Evolutionary conservation across 257 asterid genomes (phyloP), one percentile per base, ranked within the genome.

Genomic region (Cinchona pubescens): DNA sequence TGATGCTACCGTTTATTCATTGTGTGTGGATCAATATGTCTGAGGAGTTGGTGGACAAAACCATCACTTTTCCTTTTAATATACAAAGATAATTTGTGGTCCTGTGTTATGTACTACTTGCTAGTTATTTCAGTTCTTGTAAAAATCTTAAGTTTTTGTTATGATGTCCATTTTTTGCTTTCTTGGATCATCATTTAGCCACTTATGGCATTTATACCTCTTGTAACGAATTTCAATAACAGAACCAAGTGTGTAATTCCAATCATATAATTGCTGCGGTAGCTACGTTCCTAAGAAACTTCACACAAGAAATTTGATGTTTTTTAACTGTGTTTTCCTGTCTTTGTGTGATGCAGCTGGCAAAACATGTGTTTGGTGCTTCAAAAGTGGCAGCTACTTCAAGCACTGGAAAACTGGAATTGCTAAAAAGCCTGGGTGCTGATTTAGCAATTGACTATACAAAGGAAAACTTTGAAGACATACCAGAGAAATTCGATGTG

Each of bases 401-500:
- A 27, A 92, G 97, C 89, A 87, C 96, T 0, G 82, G 83, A 4
- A 92, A 94, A 69, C 38, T 86, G 86, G 93, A 89, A 3, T 69
- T 92, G 66, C 55, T 94, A 46, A 92, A 84, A 80, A 92, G 92
- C 86, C 83, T 93, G 74, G 97, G 97, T 65, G 93, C 83, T 40
- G 97, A 94, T 82, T 76, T 90, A 73, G 90, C 90, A 13, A 90
- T 94, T 35, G 98, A 94, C 84, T 94, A 94, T 86, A 94, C 97
- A 4, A 90, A 88, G 86, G 88, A 90, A 74, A 86, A 89, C 78
- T 90, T 90, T 7, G 90, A 90, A 85, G 92, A 88, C 23, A 78
- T 86, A 5, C 85, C 88, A 7, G 96, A 94, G 80, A 94, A 87
- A 83, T 94, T 75, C 15, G 97, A 94, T 74, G 86, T 89, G 9